These are phyloP conservation scores for Coelastrella sp. DNA, from an alignment of 139 green algal genomes.

Conservation along the genomic window DNA sequence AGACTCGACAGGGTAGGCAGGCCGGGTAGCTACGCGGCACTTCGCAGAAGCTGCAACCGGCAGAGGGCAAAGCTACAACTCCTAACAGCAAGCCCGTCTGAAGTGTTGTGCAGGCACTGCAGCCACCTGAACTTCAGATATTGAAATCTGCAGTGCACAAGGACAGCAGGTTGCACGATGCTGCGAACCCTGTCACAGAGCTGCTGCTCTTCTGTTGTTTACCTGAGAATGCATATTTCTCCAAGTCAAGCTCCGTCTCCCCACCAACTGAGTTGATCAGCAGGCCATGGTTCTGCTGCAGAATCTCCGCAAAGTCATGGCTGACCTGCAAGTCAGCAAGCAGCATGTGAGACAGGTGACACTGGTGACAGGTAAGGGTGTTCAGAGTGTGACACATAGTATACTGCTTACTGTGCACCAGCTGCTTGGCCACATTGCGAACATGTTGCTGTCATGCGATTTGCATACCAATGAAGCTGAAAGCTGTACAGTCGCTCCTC, in stretches of 20 bases:
- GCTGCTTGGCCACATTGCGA: too few relatives aligned
- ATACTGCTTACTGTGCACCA: not conserved
- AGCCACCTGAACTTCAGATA: not conserved
- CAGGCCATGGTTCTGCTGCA: conserved; percentile 9
- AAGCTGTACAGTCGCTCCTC: too few relatives aligned
- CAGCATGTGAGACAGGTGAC: not conserved
- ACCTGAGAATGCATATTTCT: conserved; percentile 39
- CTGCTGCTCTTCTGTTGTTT: not conserved
- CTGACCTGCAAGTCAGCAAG: not conserved
- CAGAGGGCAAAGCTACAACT: too few relatives aligned
- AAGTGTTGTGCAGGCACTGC: too few relatives aligned
- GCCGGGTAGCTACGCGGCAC: not conserved
- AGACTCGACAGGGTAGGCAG: not conserved
- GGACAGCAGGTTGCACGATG: not conserved
- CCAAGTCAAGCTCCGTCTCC: conserved; percentile 34
- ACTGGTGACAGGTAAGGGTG: not conserved
- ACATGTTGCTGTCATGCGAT: too few relatives aligned
- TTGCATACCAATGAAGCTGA: too few relatives aligned
- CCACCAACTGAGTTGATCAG: conserved; percentile 30
- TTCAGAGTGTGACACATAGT: not conserved
- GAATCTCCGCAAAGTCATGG: conserved; percentile 4
- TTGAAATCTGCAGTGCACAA: not conserved
- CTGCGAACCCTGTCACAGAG: not conserved
- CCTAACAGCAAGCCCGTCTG: too few relatives aligned
- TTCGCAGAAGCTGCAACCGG: not conserved